Evolutionary conservation across 176 grass and related monocot genomes (phyloP).

Genomic region (Juncus inflexus): DNA sequence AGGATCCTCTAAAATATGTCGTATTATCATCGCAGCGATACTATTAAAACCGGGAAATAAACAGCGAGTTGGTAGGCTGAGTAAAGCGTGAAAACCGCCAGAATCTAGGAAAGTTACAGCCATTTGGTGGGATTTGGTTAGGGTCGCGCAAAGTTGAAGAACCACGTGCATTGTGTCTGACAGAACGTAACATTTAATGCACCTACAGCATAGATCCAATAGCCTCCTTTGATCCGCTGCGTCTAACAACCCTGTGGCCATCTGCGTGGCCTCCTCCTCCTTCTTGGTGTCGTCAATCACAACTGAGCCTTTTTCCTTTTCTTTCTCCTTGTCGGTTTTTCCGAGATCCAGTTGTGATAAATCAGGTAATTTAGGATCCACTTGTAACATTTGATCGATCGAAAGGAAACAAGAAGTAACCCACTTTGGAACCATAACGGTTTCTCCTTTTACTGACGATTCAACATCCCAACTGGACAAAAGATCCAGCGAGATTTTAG

Average conservation of each 20-base stretch:
- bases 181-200: constrained; percentile 66
- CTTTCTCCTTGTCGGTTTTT: constrained; percentile 57
- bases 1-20: constrained; percentile 95
- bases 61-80: constrained; percentile 68
- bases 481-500: constrained; percentile 77
- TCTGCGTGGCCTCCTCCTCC: constrained; percentile 38
- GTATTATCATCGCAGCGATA: constrained; percentile 83
- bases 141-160: constrained; percentile 83
- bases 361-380: constrained; percentile 83
- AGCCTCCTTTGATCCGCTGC: constrained; percentile 72
- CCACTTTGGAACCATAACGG: constrained; percentile 73
- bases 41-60: constrained; percentile 97
- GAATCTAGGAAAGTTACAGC: constrained; percentile 76
- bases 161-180: constrained; percentile 87
- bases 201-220: constrained; percentile 83
- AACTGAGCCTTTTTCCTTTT: constrained; percentile 39
- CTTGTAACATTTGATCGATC: constrained; percentile 84
- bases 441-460: constrained; percentile 33
- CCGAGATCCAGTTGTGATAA: constrained; percentile 61
- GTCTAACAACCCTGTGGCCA: constrained; percentile 49
- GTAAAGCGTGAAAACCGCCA: constrained; percentile 67
- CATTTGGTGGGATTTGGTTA: constrained; percentile 76
- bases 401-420: constrained; percentile 92
- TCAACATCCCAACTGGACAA: constrained; percentile 64
- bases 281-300: constrained; percentile 68